These are phyloP conservation scores for Globisporangium viniferum DNA, from an alignment of 352 stramenopile species.

Conservation along the genomic window DNA sequence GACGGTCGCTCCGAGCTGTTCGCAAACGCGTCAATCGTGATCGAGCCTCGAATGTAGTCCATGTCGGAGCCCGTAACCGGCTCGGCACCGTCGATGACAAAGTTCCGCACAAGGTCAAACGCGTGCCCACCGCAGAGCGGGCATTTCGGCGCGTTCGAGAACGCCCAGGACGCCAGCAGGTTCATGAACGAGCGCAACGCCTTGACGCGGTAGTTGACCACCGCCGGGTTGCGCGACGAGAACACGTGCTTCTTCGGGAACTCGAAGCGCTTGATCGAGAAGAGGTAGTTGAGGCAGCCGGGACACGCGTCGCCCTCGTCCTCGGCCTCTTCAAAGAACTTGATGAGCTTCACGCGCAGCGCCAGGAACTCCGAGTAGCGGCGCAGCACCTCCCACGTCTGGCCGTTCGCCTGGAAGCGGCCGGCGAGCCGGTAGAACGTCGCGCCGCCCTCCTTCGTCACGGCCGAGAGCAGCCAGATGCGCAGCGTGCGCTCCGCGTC, in stretches of 20 bases:
- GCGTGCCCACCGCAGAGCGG: constrained; percentile 77
- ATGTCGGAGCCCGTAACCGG: constrained; percentile 55
- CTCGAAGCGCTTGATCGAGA: constrained; percentile 73
- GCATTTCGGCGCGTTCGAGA: constrained; percentile 82
- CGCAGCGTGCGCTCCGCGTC: constrained; percentile 46
- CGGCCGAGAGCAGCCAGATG: constrained; percentile 66
- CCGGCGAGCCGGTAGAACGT: constrained; percentile 72
- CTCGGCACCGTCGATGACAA: constrained; percentile 61
- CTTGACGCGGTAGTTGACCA: constrained; percentile 85
- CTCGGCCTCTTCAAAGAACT: constrained; percentile 63
- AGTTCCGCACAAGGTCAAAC: constrained; percentile 79
- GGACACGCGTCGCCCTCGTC: constrained; percentile 75
- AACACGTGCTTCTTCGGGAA: constrained; percentile 89
- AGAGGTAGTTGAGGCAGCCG: constrained; percentile 75
- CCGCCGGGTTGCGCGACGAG: constrained; percentile 62
- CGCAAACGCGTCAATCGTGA: constrained; percentile 60
- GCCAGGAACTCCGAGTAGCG: constrained; percentile 85
- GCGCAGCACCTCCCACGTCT: constrained; percentile 80
- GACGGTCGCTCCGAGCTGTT: constrained; percentile 22
- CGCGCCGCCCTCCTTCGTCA: constrained; percentile 38
- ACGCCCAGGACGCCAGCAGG: constrained; percentile 73
- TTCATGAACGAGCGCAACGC: constrained; percentile 84
- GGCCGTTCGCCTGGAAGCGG: constrained; percentile 54
- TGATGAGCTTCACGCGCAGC: constrained; percentile 71
- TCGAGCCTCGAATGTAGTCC: constrained; percentile 62